These are phyloP conservation scores for Phlyctochytrium planicorne DNA, from an alignment of 192 early-diverging fungal genomes.

Conservation along the genomic window DNA sequence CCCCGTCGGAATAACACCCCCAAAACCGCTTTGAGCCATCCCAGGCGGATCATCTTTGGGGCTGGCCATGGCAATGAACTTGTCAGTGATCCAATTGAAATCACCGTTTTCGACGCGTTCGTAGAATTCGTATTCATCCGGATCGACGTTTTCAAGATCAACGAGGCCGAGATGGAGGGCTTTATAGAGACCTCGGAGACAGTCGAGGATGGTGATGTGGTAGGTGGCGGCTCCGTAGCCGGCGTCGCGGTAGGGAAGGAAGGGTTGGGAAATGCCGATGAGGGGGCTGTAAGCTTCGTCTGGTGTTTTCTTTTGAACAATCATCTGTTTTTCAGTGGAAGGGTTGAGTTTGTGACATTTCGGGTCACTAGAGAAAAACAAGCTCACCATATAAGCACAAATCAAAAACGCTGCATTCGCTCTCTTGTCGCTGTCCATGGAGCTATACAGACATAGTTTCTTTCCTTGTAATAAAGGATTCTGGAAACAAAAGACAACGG, in stretches of 20 bases:
- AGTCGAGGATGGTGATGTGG: slow-evolving; percentile 66
- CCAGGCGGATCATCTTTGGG: slow-evolving; percentile 56
- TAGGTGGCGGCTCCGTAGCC: slow-evolving; percentile 67
- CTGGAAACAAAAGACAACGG: slow-evolving; percentile 38
- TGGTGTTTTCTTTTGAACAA: slow-evolving; percentile 58
- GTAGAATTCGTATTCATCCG: slow-evolving; percentile 72
- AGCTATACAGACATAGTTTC: slow-evolving; percentile 55
- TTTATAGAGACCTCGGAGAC: slow-evolving; percentile 61
- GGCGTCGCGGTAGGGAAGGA: slow-evolving; percentile 70
- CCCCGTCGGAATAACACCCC: not conserved
- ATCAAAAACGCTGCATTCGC: slow-evolving; percentile 71
- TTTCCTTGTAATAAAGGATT: slow-evolving; percentile 47
- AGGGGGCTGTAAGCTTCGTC: slow-evolving; percentile 62
- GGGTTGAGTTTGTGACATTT: slow-evolving; percentile 4
- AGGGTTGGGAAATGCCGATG: slow-evolving; percentile 41
- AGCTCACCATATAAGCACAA: slow-evolving; percentile 64
- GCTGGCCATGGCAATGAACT: slow-evolving; percentile 69
- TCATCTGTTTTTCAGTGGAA: slow-evolving; percentile 39
- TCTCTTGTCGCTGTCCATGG: slow-evolving; percentile 55
- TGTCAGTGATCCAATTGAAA: slow-evolving; percentile 71
- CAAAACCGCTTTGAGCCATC: not conserved
- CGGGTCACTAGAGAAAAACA: not conserved
- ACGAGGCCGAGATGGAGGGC: slow-evolving; percentile 59
- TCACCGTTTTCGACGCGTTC: slow-evolving; percentile 70
- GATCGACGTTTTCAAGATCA: slow-evolving; percentile 56